Evolutionary conservation across 495 filamentous ascomycete genomes (phyloP).

Genomic region (Penicillium parvum): DNA sequence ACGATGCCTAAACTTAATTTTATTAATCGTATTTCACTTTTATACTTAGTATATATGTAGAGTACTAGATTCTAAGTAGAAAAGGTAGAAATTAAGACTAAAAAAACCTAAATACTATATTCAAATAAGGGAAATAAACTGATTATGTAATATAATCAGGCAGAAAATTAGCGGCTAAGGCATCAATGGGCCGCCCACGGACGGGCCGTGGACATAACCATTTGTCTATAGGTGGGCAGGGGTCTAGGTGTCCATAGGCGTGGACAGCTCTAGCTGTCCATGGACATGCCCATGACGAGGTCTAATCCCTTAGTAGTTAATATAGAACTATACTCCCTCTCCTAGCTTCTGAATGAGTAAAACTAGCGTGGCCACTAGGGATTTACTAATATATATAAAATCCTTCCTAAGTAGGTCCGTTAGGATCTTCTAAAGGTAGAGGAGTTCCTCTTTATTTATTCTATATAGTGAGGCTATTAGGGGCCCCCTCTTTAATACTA

Average conservation of each 20-base stretch:
- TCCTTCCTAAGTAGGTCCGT: no score
- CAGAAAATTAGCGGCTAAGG: background rate
- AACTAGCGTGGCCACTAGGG: no score
- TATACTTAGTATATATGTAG: background rate
- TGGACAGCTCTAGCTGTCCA: no score
- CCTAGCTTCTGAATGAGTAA: no score
- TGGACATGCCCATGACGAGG: no score
- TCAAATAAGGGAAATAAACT: background rate
- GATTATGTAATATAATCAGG: background rate
- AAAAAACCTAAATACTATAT: background rate
- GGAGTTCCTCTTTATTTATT: background rate
- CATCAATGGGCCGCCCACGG: no score
- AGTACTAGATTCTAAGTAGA: background rate
- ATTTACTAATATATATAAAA: no score
- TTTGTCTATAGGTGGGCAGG: no score
- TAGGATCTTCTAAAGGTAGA: background rate
- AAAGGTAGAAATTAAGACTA: background rate
- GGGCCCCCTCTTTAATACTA: background rate
- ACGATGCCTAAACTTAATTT: no score
- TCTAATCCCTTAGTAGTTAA: background rate
- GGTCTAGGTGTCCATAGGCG: no score
- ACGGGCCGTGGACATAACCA: no score
- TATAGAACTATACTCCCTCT: no score
- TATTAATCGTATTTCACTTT: background rate
- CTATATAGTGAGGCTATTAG: background rate